Base-by-base conservation (phyloP, 129 eudicot species). In the Erigeron canadensis region DNA sequence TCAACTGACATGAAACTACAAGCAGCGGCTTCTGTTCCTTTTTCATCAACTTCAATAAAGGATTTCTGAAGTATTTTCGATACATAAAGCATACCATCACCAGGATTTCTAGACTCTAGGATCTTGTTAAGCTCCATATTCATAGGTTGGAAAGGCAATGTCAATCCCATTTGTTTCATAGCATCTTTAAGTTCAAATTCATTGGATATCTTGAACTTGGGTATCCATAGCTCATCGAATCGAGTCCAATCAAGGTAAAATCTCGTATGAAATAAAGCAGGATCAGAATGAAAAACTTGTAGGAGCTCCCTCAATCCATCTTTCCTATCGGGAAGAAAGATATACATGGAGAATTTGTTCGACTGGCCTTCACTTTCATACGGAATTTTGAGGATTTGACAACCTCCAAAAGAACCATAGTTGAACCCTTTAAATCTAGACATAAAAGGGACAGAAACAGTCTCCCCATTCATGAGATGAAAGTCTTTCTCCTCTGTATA, bases 321-420 rank as follows among this genome's bases (percentile, higher is more conserved):
- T 59, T 59, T 59, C 65, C 12, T 59, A 11, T 59, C 16, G 12
- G 65, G 65, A 4, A 59, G 65, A 21, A 59, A 59, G 16, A 59
- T 59, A 59, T 59, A 59, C 65, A 59, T 59, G 43, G 65, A 28
- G 43, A 10, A 59, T 34, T 21, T 2, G 18, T 12, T 59, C 15
- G 65, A 8, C 12, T 10, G 58, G 23, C 8, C 58, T 13, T 56
- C 62, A 59, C 65, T 6, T 59, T 13, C 65, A 59, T 59, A 59
- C 12, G 1, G 8, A 12, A 28, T 21, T 59, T 12, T 10, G 34
- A 59, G 34, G 40, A 59, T 28, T 10, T 59, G 11, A 18, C 6
- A 59, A 4, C 28, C 43, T 12, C 12, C 15, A 28, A 59, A 59
- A 34, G 43, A 59, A 28, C 43, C 43, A 23, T 59, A 59, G 9